Conservation (phyloP, 352 stramenopile genomes). For the Globisporangium parvum region DNA sequence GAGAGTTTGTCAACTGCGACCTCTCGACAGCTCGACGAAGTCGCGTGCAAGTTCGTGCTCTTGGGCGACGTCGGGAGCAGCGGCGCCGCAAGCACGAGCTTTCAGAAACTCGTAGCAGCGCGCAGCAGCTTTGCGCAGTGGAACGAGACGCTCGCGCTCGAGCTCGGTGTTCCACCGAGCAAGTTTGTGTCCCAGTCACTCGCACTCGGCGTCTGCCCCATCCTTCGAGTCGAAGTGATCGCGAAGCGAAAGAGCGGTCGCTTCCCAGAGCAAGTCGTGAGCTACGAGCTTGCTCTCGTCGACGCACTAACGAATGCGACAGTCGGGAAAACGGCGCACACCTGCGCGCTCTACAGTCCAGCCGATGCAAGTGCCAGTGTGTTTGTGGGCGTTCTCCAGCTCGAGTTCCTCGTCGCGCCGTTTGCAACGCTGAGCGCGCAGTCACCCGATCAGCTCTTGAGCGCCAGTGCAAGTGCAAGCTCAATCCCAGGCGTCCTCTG, state of each 20-base stretch:
- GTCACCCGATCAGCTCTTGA: background rate
- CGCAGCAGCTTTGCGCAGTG: constrained; percentile 9
- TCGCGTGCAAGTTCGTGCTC: constrained; percentile 11
- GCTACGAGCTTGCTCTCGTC: constrained; percentile 18
- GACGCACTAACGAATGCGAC: constrained; percentile 5
- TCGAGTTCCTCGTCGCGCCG: constrained; percentile 8
- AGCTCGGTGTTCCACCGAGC: constrained; percentile 10
- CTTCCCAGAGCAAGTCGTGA: constrained; percentile 23
- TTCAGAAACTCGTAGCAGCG: constrained; percentile 1
- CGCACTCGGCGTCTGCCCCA: constrained; percentile 22
- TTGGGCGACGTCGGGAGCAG: background rate
- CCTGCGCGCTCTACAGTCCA: constrained; percentile 15
- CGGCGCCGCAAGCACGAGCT: background rate
- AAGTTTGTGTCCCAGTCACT: constrained; percentile 16
- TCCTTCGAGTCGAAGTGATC: constrained; percentile 30
- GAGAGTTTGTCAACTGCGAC: background rate
- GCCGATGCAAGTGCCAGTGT: background rate
- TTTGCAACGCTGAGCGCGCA: background rate
- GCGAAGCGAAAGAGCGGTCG: constrained; percentile 16
- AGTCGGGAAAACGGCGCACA: constrained; percentile 8
- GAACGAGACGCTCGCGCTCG: constrained; percentile 18
- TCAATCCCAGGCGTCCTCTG: constrained; percentile 26
- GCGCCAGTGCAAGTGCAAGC: background rate
- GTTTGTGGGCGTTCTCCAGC: constrained; percentile 13
- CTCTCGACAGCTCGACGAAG: constrained; percentile 3